Evolutionary conservation across 2,329 filamentous ascomycete species (phyloP), one percentile per base, ranked within the genome.

Genomic region (Cadophora luteo-olivacea): DNA sequence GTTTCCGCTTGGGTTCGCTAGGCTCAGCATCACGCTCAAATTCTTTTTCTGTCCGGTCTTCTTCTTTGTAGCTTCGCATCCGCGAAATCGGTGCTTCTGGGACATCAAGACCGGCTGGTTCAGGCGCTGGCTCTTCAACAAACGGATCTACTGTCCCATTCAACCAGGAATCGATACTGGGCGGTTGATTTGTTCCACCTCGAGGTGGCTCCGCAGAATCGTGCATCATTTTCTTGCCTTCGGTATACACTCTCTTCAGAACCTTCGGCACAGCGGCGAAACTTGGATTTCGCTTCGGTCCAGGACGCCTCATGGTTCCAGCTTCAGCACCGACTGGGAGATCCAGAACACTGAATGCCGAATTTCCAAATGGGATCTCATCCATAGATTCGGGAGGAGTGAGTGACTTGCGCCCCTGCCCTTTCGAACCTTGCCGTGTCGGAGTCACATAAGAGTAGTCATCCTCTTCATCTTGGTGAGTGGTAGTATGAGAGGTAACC

Each of bases 131-230:
- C 12, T 74, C 71, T 19, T 89, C 87, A 2, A 89, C 81, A 74
- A 89, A 89, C 3, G 88, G 87, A 72, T 90, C 88, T 16, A 89
- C 84, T 0, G 88, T 91, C 25, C 81, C 84, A 74, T 86, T 87
- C 32, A 91, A 80, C 88, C 88, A 91, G 25, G 84, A 89, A 75
- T 91, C 88, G 65, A 91, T 91, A 73, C 84, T 90, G 0, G 85
- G 86, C 5, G 88, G 88, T 54, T 87, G 84, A 69, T 90, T 89
- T 2, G 79, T 79, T 1, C 82, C 79, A 8, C 84, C 82, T 60
- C 83, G 84, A 0, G 84, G 84, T 3, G 86, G 83, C 62, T 90
- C 88, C 54, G 84, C 84, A 66, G 84, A 84, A 66, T 90, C 87
- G 16, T 88, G 84, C 48, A 90, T 84, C 14, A 90, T 89, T 78